phyloP scores from a whole-genome alignment of 345 rosid genomes.

The Salix suchowensis region DNA sequence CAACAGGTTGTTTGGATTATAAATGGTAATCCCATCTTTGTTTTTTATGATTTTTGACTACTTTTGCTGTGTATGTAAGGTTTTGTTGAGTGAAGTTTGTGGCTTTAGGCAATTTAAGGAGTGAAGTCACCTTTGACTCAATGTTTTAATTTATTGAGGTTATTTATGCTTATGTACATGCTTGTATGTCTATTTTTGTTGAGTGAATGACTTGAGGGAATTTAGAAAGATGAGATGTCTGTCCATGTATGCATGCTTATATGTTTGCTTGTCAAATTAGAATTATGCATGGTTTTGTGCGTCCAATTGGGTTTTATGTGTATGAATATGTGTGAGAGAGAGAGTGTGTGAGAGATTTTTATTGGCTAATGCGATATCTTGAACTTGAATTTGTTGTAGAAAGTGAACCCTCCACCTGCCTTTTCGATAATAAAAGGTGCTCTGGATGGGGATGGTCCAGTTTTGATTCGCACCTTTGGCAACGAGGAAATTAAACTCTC shows the following conservation, averaged over 20 bases:
- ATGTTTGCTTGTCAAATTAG: background rate
- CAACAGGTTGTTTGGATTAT: background rate
- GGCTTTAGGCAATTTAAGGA: background rate
- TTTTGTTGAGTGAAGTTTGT: background rate
- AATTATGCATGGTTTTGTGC: background rate
- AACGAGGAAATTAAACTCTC: slow-evolving; percentile 66
- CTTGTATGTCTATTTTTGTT: background rate
- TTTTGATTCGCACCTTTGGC: slow-evolving; percentile 53
- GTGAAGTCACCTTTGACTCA: background rate
- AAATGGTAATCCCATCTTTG: background rate
- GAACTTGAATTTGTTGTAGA: slow-evolving; percentile 38
- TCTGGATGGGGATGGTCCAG: slow-evolving; percentile 63
- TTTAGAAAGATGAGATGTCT: background rate
- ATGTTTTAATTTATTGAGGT: background rate
- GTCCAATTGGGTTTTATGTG: background rate
- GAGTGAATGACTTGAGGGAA: background rate
- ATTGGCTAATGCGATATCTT: background rate
- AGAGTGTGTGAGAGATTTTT: background rate
- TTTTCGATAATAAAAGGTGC: slow-evolving; percentile 69
- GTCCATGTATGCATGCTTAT: background rate
- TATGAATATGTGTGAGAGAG: background rate
- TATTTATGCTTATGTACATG: background rate
- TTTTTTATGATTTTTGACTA: background rate
- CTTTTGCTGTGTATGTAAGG: background rate
- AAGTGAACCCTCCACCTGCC: slow-evolving; percentile 70